Conservation (phyloP, 495 filamentous ascomycete genomes). For the Chlorociboria aeruginascens region DNA sequence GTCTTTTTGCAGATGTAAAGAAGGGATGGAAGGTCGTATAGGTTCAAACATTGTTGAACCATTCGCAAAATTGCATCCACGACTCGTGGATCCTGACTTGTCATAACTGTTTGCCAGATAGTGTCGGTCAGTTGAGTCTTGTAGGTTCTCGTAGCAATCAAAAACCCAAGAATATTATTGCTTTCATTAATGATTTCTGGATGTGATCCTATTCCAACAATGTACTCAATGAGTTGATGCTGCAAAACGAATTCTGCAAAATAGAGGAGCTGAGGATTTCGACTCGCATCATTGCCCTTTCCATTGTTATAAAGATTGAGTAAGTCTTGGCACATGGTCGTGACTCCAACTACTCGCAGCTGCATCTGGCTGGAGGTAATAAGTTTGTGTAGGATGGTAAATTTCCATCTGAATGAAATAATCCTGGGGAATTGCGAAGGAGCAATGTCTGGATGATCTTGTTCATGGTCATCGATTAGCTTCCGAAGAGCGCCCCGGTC, state of each 20-base stretch:
- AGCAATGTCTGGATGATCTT: conserved; percentile 6
- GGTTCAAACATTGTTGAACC: conserved; percentile 51
- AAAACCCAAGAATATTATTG: conserved; percentile 75
- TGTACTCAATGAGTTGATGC: conserved; percentile 64
- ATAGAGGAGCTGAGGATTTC: conserved; percentile 47
- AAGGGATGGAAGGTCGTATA: conserved; percentile 43
- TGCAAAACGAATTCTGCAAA: conserved; percentile 52
- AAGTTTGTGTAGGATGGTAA: conserved; percentile 53
- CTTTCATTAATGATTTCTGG: conserved; percentile 75
- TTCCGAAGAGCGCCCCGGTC: conserved; percentile 20
- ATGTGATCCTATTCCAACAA: conserved; percentile 85
- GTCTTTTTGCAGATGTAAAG: conserved; percentile 69
- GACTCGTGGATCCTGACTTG: conserved; percentile 74
- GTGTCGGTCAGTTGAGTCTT: conserved; percentile 59
- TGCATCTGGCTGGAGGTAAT: conserved; percentile 83
- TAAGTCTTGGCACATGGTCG: conserved; percentile 60
- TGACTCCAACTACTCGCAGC: conserved; percentile 62
- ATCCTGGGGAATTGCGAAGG: conserved; percentile 28
- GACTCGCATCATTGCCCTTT: conserved; percentile 24
- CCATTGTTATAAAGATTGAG: conserved; percentile 45
- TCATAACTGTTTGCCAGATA: conserved; percentile 74
- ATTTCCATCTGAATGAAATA: conserved; percentile 55
- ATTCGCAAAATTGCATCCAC: conserved; percentile 69
- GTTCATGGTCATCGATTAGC: conserved; percentile 22
- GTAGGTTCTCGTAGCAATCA: conserved; percentile 72